A percentile compares a stretch with the other conserved stretches of the same genome.
Evolutionary conservation across 805 yeast genomes (phyloP).

Genomic region (Saturnispora quitensis): DNA sequence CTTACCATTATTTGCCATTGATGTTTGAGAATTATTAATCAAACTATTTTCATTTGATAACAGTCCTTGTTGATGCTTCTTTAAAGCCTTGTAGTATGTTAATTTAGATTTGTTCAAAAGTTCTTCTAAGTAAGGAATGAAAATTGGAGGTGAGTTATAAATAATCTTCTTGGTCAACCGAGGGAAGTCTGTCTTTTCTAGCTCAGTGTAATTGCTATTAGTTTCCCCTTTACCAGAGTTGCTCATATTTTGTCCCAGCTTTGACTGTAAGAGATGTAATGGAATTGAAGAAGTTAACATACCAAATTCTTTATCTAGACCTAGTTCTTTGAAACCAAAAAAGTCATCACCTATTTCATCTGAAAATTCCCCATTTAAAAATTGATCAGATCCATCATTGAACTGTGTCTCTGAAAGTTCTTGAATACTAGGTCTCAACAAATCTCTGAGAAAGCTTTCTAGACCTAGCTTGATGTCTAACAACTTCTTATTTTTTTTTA

Average conservation of each 20-base stretch:
- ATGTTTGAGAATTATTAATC: background rate
- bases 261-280: constrained; percentile 73
- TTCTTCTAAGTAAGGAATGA: constrained; percentile 45
- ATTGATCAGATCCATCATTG: constrained; percentile 87
- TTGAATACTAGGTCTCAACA: constrained; percentile 72
- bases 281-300: constrained; percentile 81
- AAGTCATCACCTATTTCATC: constrained; percentile 93
- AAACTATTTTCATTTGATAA: background rate
- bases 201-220: constrained; percentile 53
- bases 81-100: constrained; percentile 34
- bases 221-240: constrained; percentile 37
- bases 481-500: constrained; percentile 60
- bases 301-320: constrained; percentile 87
- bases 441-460: constrained; percentile 63
- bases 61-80: constrained; percentile 27
- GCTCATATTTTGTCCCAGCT: constrained; percentile 50
- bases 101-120: constrained; percentile 34
- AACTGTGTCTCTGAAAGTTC: constrained; percentile 68
- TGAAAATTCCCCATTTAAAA: constrained; percentile 89
- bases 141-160: constrained; percentile 43
- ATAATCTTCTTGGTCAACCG: constrained; percentile 45
- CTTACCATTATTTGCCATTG: background rate
- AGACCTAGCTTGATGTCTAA: constrained; percentile 59
- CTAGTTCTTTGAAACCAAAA: constrained; percentile 92
- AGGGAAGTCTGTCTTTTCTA: constrained; percentile 45